Conservation (phyloP, 768 basidiomycete species). For the Harrya chromipes region DNA sequence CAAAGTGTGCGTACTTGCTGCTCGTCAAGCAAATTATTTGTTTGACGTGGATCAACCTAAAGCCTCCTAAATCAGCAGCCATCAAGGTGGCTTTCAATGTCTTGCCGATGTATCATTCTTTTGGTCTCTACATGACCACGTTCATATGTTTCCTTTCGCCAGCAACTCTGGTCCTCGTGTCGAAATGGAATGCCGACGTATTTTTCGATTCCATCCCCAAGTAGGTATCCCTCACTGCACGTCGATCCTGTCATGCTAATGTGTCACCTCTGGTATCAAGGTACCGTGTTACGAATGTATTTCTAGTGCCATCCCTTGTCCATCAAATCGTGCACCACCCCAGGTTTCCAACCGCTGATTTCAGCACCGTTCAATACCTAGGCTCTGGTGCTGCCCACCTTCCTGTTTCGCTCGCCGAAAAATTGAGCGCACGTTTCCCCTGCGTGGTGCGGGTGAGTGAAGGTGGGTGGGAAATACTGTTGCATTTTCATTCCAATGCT, state of each 20-base stretch:
- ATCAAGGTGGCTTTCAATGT: slow-evolving; percentile 51
- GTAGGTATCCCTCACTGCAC: slow-evolving; percentile 35
- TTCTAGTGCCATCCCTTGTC: slow-evolving; percentile 59
- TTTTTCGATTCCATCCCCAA: slow-evolving; percentile 54
- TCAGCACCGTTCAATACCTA: slow-evolving; percentile 46
- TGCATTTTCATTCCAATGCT: background rate
- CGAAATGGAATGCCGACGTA: slow-evolving; percentile 54
- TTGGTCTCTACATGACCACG: slow-evolving; percentile 52
- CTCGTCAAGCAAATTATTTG: background rate
- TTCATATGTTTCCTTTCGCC: slow-evolving; percentile 49
- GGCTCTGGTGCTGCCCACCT: slow-evolving; percentile 65
- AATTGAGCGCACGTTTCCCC: slow-evolving; percentile 38
- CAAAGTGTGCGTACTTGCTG: slow-evolving; percentile 34
- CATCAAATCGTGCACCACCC: slow-evolving; percentile 63
- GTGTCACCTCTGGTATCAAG: slow-evolving; percentile 32
- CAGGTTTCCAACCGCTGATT: slow-evolving; percentile 42
- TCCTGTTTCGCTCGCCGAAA: slow-evolving; percentile 50
- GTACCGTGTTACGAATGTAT: slow-evolving; percentile 49
- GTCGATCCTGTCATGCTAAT: background rate
- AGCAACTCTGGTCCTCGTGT: slow-evolving; percentile 50
- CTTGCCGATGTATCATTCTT: slow-evolving; percentile 67
- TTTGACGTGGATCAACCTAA: background rate
- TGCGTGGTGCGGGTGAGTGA: slow-evolving; percentile 35
- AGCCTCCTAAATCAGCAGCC: slow-evolving; percentile 46
- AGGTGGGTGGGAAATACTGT: slow-evolving; percentile 37